Evolutionary conservation across 2,329 filamentous ascomycete species (phyloP), one percentile per base, ranked within the genome.

Genomic region (Claviceps arundinis): DNA sequence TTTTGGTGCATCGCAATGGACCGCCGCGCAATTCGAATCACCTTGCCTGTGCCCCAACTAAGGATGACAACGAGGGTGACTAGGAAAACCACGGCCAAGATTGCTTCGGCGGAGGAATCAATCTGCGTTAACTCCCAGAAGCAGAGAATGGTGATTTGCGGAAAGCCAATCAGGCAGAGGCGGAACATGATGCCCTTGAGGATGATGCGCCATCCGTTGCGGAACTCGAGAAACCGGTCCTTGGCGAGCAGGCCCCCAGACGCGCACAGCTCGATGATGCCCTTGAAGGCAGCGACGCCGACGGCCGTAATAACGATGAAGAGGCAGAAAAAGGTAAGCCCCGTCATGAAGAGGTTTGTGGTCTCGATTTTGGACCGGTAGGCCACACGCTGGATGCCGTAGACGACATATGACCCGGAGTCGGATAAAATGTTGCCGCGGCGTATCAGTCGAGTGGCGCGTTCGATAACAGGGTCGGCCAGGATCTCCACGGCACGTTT

Each of bases 151-250:
- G 82, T 80, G 77, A 96, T 89, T 64, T 93, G 87, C 22, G 90
- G 88, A 70, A 89, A 95, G 56, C 89, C 89, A 61, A 96, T 91
- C 41, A 96, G 77, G 42, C 89, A 81, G 62, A 95, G 76, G 58
- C 90, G 85, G 78, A 93, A 95, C 58, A 96, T 75, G 59, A 96
- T 94, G 50, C 90, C 90, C 73, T 95, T 94, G 61, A 95, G 78
- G 5, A 95, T 85, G 14, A 89, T 89, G 56, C 84, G 82, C 90
- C 90, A 96, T 59, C 88, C 89, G 62, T 91, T 90, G 56, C 90
- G 85, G 78, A 96, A 95, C 61, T 96, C 90, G 59, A 84, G 75
- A 69, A 96, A 95, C 60, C 87, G 89, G 64, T 95, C 85, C 52
- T 75, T 74, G 70, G 87, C 86, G 74, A 95, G 88, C 75, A 80